A percentile compares a stretch with the other conserved stretches of the same genome.
Evolutionary conservation across 2,329 filamentous ascomycete genomes (phyloP).

Genomic region (Phyllosticta citrichinensis): DNA sequence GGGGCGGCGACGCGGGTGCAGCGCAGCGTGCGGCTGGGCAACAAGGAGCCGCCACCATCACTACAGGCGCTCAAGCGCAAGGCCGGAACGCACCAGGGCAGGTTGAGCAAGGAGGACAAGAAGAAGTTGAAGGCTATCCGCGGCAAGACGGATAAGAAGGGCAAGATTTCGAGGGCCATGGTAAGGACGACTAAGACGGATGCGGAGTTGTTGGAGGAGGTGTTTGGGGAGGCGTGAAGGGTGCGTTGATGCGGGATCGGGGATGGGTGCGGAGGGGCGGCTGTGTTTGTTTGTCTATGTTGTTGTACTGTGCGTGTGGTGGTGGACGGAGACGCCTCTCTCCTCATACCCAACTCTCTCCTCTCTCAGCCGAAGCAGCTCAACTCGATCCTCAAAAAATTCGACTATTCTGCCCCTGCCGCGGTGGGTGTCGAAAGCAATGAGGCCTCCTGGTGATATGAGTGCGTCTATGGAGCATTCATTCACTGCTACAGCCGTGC

Average conservation of each 20-base stretch:
- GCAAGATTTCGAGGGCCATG: constrained; percentile 21
- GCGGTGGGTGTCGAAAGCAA: no score
- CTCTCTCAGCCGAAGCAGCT: neutral
- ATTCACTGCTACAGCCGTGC: no score
- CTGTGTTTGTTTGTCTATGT: neutral
- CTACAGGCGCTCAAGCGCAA: constrained; percentile 21
- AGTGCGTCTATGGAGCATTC: no score
- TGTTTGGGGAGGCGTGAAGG: neutral
- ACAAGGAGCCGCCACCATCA: constrained; percentile 27
- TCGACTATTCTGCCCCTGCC: no score
- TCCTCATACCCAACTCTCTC: neutral
- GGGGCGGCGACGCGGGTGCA: constrained; percentile 76
- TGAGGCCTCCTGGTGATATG: no score
- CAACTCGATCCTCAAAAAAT: no score
- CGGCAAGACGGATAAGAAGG: constrained; percentile 29
- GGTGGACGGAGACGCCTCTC: neutral
- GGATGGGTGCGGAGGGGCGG: no score
- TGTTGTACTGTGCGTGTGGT: neutral
- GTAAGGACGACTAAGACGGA: constrained; percentile 1
- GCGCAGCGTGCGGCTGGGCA: constrained; percentile 52
- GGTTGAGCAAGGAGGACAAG: constrained; percentile 25
- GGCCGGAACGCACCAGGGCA: constrained; percentile 14
- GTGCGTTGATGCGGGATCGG: no score
- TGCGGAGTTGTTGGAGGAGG: neutral
- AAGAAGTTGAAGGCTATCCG: constrained; percentile 31